Base-by-base conservation (phyloP, 73 alveolate genomes). In the Uronychia binucleata region DNA sequence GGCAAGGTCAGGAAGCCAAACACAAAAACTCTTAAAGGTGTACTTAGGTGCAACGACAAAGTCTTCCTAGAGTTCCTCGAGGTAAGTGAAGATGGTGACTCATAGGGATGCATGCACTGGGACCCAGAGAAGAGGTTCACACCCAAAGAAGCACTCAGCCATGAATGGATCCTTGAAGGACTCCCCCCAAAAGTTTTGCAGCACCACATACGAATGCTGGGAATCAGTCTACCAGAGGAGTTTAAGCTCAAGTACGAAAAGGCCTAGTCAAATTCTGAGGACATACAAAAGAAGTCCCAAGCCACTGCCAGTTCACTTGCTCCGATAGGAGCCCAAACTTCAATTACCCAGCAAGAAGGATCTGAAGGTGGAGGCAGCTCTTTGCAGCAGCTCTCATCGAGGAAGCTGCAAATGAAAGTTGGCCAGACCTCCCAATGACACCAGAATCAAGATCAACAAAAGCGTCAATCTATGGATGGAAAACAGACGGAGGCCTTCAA, bases 1-100 rank as follows among this genome's bases (percentile, higher is more conserved):
- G 97, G 97, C 0, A 84, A 89, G 78, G 57, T 80, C 1, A 81
- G 96, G 58, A 77, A 46, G 33, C 96, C 96, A 11, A 87, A 91
- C 57, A 59, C 93, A 0, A 92, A 92, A 79, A 32, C 77, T 28
- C 82, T 92, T n/a, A 77, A 77, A n/a, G 77, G 77, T 74, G 79
- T 88, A 13, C 58, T 92, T 76, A 79, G 82, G 1, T 78, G 90
- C 29, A 84, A 74, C 57, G 88, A 91, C 46, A 77, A 88, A 35
- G 59, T 79, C 33, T 90, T 86, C 80, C 82, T 94, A n/a, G 93
- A 90, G 14, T 90, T 90, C 60, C 25, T 85, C 30, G 82, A 74
- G n/a, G n/a, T n/a, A n/a, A n/a, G n/a, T n/a, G n/a, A n/a, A n/a
- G n/a, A n/a, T n/a, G n/a, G n/a, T n/a, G n/a, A n/a, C n/a, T n/a